A percentile compares a stretch with the other conserved stretches of the same genome.
These are phyloP conservation scores for Scheffersomyces lignicola DNA, from an alignment of 1,139 yeast species.

Conservation along the genomic window DNA sequence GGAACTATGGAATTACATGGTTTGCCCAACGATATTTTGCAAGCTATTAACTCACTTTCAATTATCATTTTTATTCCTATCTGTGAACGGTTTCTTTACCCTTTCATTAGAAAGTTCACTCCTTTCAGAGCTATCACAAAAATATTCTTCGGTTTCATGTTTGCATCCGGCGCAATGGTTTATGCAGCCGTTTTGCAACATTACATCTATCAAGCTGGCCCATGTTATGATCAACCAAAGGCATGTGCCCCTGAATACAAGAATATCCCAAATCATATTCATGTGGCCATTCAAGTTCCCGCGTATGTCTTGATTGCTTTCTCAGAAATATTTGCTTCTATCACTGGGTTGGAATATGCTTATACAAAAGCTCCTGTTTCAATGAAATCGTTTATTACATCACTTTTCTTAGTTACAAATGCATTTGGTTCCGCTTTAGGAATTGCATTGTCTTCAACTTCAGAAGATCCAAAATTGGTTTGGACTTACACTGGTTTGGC, in stretches of 20 bases:
- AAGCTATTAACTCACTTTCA: conserved; percentile 59
- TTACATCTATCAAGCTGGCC: conserved; percentile 67
- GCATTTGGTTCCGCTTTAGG: conserved; percentile 75
- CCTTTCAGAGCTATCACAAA: conserved; percentile 69
- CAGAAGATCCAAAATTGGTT: conserved; percentile 63
- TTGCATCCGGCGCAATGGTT: conserved; percentile 68
- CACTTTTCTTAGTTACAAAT: conserved; percentile 57
- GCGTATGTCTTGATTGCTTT: conserved; percentile 60
- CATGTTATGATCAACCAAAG: conserved; percentile 67
- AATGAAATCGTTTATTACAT: conserved; percentile 66
- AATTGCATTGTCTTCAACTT: conserved; percentile 64
- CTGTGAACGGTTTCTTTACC: conserved; percentile 52
- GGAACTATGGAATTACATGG: conserved; percentile 63
- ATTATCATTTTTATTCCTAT: conserved; percentile 63
- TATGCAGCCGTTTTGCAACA: conserved; percentile 82
- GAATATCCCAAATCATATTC: conserved; percentile 49
- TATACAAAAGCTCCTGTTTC: conserved; percentile 65
- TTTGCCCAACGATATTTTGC: conserved; percentile 65
- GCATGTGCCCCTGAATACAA: conserved; percentile 27
- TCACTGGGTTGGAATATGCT: conserved; percentile 69
- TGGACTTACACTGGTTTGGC: conserved; percentile 69
- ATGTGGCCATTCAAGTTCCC: conserved; percentile 62
- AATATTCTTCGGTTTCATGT: conserved; percentile 71
- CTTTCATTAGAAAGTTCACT: conserved; percentile 52
- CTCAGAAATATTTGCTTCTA: conserved; percentile 63